Conservation (phyloP, 129 eudicot genomes). For the Ambrosia artemisiifolia region DNA sequence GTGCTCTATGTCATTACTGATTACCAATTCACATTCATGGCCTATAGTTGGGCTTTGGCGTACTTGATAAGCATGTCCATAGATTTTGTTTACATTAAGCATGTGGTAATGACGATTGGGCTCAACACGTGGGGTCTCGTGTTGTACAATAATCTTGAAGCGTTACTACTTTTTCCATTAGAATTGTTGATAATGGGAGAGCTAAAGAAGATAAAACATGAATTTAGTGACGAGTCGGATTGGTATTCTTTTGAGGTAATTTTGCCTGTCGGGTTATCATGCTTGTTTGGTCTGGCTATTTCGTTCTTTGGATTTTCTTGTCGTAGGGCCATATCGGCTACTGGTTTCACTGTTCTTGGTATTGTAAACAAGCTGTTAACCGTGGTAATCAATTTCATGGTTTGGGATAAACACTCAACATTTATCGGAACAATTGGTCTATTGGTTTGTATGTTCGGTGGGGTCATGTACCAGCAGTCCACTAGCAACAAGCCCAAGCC, state of each 20-base stretch:
- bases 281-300: conserved; percentile 88
- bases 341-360: conserved; percentile 98
- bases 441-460: conserved; percentile 89
- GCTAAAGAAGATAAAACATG: conserved; percentile 86
- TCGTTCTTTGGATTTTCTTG: conserved; percentile 99
- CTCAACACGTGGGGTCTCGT: conserved; percentile 98
- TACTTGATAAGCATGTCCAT: conserved; percentile 93
- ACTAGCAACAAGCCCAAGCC: conserved; percentile 60
- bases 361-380: conserved; percentile 91
- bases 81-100: conserved; percentile 97
- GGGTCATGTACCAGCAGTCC: conserved; percentile 90
- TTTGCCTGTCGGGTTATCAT: conserved; percentile 85
- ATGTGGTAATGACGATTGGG: conserved; percentile 97
- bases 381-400: conserved; percentile 83
- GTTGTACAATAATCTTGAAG: conserved; percentile 95
- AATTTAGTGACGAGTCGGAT: conserved; percentile 71
- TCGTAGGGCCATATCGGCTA: conserved; percentile 94
- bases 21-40: conserved; percentile 90
- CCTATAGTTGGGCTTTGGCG: conserved; percentile 93
- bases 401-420: conserved; percentile 94
- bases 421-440: conserved; percentile 92
- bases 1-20: conserved; percentile 83
- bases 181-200: conserved; percentile 97
- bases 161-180: conserved; percentile 77
- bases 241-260: conserved; percentile 83